These are phyloP conservation scores for Candida hungchunana DNA, from an alignment of 805 yeast genomes.

Conservation along the genomic window DNA sequence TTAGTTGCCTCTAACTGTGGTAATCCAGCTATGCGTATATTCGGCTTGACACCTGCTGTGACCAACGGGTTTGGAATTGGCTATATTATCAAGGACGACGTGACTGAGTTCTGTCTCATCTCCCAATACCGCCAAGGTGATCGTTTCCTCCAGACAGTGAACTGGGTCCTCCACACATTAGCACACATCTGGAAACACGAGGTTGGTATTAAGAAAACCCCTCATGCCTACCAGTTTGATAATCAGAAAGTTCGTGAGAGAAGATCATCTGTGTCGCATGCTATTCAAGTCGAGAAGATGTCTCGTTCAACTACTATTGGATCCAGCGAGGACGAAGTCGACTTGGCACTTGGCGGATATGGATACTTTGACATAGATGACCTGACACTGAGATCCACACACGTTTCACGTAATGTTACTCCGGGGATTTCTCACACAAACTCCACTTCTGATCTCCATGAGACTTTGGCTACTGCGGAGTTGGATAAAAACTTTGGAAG, in stretches of 20 bases:
- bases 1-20: slow-evolving; percentile 76
- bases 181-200: slow-evolving; percentile 37
- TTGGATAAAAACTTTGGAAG: slow-evolving; percentile 22
- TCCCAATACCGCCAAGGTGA: slow-evolving; percentile 85
- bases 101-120: slow-evolving; percentile 75
- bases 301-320: slow-evolving; percentile 21
- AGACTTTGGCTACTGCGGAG: slow-evolving; percentile 1
- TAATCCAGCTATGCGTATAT: slow-evolving; percentile 78
- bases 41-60: slow-evolving; percentile 87
- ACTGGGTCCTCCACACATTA: slow-evolving; percentile 63
- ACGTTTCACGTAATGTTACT: slow-evolving; percentile 31
- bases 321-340: slow-evolving; percentile 26
- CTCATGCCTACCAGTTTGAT: slow-evolving; percentile 33
- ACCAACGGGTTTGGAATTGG: slow-evolving; percentile 93
- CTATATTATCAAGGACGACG: slow-evolving; percentile 78
- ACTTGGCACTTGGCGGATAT: slow-evolving; percentile 61
- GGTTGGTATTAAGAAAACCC: slow-evolving; percentile 20
- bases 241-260: slow-evolving; percentile 24
- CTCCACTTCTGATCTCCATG: slow-evolving; percentile 5
- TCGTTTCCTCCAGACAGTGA: slow-evolving; percentile 70
- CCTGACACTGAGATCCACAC: slow-evolving; percentile 53
- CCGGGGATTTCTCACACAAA: slow-evolving; percentile 19
- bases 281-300: slow-evolving; percentile 16
- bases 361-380: slow-evolving; percentile 75
- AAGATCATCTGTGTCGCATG: slow-evolving; percentile 9